A percentile compares a stretch with the other conserved stretches of the same genome.
Evolutionary conservation across 345 rosid genomes (phyloP).

Genomic region (Acer negundo): DNA sequence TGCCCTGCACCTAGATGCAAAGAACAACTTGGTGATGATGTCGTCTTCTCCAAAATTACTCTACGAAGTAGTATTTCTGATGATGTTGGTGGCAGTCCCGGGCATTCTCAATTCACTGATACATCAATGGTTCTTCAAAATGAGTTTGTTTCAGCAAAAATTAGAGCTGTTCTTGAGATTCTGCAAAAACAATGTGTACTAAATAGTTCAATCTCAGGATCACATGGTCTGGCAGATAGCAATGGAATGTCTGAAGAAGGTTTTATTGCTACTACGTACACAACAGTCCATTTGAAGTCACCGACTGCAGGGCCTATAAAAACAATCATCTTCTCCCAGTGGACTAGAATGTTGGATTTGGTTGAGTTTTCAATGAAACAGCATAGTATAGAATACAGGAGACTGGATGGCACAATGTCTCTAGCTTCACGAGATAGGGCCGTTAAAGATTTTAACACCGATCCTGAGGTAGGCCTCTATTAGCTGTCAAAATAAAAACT

Average conservation of each 20-base stretch:
- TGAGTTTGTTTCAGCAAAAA: slow-evolving; percentile 75
- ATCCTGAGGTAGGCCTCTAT: slow-evolving; percentile 59
- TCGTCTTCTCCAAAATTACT: slow-evolving; percentile 74
- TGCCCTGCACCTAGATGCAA: slow-evolving; percentile 76
- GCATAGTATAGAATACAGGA: slow-evolving; percentile 59
- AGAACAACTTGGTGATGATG: slow-evolving; percentile 69
- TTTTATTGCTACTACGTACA: slow-evolving; percentile 39
- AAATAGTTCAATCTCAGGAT: slow-evolving; percentile 36
- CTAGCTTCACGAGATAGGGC: slow-evolving; percentile 78
- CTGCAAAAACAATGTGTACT: slow-evolving; percentile 48
- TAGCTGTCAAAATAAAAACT: neutral
- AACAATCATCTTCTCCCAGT: slow-evolving; percentile 87
- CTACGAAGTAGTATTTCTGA: slow-evolving; percentile 54
- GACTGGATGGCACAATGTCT: slow-evolving; percentile 92
- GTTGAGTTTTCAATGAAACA: slow-evolving; percentile 59
- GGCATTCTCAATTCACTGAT: slow-evolving; percentile 36
- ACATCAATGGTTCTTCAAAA: slow-evolving; percentile 44
- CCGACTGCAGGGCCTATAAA: slow-evolving; percentile 55
- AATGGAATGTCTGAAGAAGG: slow-evolving; percentile 33
- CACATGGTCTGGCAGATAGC: slow-evolving; percentile 28
- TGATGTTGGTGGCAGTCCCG: slow-evolving; percentile 42
- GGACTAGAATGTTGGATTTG: slow-evolving; percentile 93
- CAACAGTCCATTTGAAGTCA: slow-evolving; percentile 35
- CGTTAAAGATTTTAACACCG: slow-evolving; percentile 76
- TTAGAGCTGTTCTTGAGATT: slow-evolving; percentile 70